Conservation (phyloP, 2,329 filamentous ascomycete species). For the Leptographium wingfieldii region DNA sequence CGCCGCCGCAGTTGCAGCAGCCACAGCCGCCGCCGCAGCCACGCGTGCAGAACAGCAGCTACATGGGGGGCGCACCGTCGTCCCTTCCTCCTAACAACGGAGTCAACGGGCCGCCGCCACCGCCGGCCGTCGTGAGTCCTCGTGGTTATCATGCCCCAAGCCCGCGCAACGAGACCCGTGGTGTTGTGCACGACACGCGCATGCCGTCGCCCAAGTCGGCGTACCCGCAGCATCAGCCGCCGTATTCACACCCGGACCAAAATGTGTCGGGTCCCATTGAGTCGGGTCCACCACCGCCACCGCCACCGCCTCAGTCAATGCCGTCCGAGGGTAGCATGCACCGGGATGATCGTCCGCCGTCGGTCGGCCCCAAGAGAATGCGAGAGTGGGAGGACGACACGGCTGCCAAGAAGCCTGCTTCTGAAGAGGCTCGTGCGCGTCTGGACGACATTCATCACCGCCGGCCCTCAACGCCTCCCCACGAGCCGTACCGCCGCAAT, state of each 20-base stretch:
- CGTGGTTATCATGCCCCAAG: constrained; percentile 63
- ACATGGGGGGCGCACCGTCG: constrained; percentile 37
- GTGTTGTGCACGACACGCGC: constrained; percentile 69
- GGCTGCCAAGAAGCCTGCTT: constrained; percentile 71
- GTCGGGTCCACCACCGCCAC: constrained; percentile 42
- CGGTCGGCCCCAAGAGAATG: constrained; percentile 68
- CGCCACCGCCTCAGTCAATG: constrained; percentile 34
- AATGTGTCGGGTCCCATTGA: constrained; percentile 50
- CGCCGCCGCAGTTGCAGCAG: constrained; percentile 32
- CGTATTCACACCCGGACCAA: constrained; percentile 60
- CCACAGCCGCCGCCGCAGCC: constrained; percentile 31
- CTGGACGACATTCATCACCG: constrained; percentile 75
- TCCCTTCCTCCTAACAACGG: constrained; percentile 27
- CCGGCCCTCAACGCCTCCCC: constrained; percentile 61
- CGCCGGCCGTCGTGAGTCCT: constrained; percentile 34
- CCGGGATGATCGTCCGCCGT: constrained; percentile 62
- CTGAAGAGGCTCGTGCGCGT: constrained; percentile 75
- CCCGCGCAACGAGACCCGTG: constrained; percentile 72
- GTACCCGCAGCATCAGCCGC: constrained; percentile 63
- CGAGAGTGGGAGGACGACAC: constrained; percentile 88
- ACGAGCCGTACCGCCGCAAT: constrained; percentile 59
- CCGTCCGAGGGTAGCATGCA: constrained; percentile 56
- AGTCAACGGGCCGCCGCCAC: constrained; percentile 34
- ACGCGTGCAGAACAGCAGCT: constrained; percentile 47
- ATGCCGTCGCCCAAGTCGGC: constrained; percentile 84